These are phyloP conservation scores for Chrysoporthe cubensis DNA, from an alignment of 2,329 filamentous ascomycete genomes.

Conservation along the genomic window DNA sequence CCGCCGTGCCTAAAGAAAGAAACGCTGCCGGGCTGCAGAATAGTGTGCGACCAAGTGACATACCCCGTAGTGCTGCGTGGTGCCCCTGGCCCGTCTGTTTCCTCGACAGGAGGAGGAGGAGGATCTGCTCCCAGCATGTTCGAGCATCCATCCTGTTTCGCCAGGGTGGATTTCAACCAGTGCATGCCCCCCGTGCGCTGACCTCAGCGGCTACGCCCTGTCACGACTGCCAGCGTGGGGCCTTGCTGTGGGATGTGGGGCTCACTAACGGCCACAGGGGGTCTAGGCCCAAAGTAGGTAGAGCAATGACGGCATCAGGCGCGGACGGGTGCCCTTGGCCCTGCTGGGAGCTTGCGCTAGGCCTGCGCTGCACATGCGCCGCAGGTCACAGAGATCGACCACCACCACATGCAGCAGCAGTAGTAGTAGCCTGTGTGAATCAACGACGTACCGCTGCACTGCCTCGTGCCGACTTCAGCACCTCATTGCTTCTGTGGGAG, in stretches of 20 bases:
- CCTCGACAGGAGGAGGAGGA: no score
- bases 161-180: no score
- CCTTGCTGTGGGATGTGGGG: neutral
- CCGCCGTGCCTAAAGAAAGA: neutral
- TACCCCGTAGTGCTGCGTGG: no score
- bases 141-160: no score
- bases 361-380: neutral
- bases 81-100: no score
- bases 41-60: no score
- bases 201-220: neutral
- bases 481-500: neutral
- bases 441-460: neutral
- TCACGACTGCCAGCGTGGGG: neutral
- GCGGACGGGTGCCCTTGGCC: neutral
- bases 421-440: neutral
- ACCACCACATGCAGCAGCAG: neutral
- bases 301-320: slow-evolving; percentile 25
- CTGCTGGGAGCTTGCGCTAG: neutral
- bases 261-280: neutral
- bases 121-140: no score
- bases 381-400: neutral
- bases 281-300: slow-evolving; percentile 23
- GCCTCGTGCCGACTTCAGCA: neutral
- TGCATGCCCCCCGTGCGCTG: neutral
- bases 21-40: no score